phyloP scores from a whole-genome alignment of 2,329 filamentous ascomycete genomes.

The Diplodia seriata region DNA sequence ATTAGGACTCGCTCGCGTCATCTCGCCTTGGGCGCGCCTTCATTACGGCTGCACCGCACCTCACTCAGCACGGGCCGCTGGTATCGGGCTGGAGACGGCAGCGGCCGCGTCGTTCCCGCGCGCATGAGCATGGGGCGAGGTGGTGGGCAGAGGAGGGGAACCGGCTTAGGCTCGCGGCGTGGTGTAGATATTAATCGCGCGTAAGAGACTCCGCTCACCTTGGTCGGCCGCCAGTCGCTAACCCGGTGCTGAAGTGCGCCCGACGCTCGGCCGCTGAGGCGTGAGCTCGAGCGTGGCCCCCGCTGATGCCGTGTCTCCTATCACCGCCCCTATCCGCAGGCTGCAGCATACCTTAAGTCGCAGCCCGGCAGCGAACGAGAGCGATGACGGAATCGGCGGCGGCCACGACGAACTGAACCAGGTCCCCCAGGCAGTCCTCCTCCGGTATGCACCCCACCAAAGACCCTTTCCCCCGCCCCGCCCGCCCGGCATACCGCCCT shows the following conservation, averaged over 20 bases:
- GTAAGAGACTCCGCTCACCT: conserved; percentile 18
- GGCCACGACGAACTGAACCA: background rate
- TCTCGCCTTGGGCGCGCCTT: conserved; percentile 14
- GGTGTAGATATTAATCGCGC: conserved; percentile 28
- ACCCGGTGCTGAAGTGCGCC: background rate
- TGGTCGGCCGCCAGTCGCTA: background rate
- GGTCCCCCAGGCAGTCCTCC: conserved; percentile 3
- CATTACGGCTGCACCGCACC: conserved; percentile 24
- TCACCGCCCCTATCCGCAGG: conserved; percentile 25
- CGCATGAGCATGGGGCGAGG: background rate
- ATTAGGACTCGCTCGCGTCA: conserved; percentile 29
- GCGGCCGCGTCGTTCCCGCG: background rate
- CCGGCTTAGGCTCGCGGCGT: conserved; percentile 1
- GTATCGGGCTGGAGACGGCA: background rate
- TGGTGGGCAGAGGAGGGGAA: background rate
- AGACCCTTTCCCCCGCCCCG: conserved; percentile 3
- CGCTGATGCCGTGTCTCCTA: conserved; percentile 22
- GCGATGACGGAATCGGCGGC: conserved; percentile 11
- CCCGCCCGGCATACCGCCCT: background rate
- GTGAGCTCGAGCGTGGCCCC: conserved; percentile 17
- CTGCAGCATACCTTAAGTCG: conserved; percentile 14
- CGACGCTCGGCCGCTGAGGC: background rate
- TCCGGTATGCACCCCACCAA: conserved; percentile 5
- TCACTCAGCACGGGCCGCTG: conserved; percentile 3
- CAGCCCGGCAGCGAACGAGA: no score